Percentiles rank a stretch among this genome's conserved stretches.
phyloP scores from a whole-genome alignment of 495 filamentous ascomycete genomes.

The Mycothermus thermophilus region DNA sequence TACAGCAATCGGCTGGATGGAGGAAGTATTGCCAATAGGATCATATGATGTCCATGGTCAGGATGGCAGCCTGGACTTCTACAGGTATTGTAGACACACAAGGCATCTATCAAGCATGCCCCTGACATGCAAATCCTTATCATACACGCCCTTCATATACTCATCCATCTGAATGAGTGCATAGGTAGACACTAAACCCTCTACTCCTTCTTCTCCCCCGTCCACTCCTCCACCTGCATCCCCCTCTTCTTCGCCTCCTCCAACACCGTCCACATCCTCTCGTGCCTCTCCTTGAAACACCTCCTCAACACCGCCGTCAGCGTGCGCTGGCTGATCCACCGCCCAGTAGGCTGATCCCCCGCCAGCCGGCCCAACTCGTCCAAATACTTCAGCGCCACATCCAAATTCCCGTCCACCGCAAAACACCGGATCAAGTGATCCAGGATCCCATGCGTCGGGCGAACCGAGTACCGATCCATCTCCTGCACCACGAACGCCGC shows the following conservation, averaged over 20 bases:
- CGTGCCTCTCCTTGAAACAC: slow-evolving; percentile 28
- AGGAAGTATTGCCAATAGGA: no score
- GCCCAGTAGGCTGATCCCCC: slow-evolving; percentile 1
- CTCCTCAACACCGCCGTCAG: slow-evolving; percentile 27
- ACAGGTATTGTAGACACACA: no score
- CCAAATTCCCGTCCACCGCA: slow-evolving; percentile 35
- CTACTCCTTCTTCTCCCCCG: no score
- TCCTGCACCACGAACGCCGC: slow-evolving; percentile 61
- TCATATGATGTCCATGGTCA: no score
- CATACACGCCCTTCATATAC: no score
- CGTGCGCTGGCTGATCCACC: slow-evolving; percentile 27
- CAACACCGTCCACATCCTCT: slow-evolving; percentile 29
- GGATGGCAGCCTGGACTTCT: no score
- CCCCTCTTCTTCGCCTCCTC: slow-evolving; percentile 23
- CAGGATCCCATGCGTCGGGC: slow-evolving; percentile 48
- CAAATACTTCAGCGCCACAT: slow-evolving; percentile 45
- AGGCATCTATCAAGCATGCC: no score
- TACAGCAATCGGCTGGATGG: no score
- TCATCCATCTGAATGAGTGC: no score
- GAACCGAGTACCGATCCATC: slow-evolving; percentile 50
- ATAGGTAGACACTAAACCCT: no score
- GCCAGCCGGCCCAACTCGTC: slow-evolving; percentile 40
- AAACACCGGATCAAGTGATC: slow-evolving; percentile 57
- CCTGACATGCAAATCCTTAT: no score
- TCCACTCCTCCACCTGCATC: no score